A percentile compares a stretch with the other conserved stretches of the same genome.
Conservation (phyloP, 345 rosid genomes). For the Isatis tinctoria region DNA sequence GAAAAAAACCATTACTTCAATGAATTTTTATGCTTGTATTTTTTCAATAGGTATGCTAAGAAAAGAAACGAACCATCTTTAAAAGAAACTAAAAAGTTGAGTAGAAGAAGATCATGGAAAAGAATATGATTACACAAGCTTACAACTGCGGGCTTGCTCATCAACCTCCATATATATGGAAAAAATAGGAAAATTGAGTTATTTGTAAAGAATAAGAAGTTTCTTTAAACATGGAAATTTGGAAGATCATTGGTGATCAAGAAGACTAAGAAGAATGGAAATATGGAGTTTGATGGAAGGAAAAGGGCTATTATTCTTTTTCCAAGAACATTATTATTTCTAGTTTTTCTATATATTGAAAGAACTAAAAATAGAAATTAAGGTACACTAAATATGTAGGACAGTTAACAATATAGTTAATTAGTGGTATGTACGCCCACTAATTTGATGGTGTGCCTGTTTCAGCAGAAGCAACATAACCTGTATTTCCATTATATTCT, state of each 20-base stretch:
- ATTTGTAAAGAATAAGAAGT: not conserved
- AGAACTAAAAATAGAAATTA: not conserved
- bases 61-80: not conserved
- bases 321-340: not conserved
- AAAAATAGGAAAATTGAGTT: not conserved
- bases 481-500: not conserved
- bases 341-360: too few relatives aligned
- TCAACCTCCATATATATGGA: not conserved
- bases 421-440: not conserved
- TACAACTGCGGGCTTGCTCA: not conserved
- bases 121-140: not conserved
- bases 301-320: not conserved
- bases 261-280: not conserved
- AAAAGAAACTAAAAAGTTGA: not conserved
- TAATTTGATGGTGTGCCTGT: conserved; percentile 82
- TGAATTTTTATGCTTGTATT: not conserved
- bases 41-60: not conserved
- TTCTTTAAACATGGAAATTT: not conserved
- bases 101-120: not conserved
- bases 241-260: not conserved
- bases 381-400: not conserved
- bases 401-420: not conserved
- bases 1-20: not conserved
- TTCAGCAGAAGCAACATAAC: conserved; percentile 73
- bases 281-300: not conserved